Conservation (phyloP, 2,329 filamentous ascomycete species). For the Fusarium albidum region DNA sequence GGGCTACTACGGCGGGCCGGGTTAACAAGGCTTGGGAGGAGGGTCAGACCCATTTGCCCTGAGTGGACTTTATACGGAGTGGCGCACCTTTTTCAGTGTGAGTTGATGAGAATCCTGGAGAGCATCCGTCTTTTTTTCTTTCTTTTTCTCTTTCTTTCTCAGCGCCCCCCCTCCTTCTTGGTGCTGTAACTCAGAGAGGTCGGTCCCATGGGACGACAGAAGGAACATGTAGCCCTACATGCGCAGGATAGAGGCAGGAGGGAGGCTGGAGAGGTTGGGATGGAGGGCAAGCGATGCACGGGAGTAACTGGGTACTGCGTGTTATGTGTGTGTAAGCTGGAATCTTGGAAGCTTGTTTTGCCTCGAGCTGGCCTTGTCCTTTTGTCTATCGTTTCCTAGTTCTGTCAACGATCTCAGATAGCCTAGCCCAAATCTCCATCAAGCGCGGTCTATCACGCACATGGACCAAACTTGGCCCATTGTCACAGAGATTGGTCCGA, state of each 20-base stretch:
- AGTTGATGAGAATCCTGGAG: constrained; percentile 13
- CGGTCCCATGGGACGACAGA: constrained; percentile 9
- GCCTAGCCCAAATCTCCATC: constrained; percentile 13
- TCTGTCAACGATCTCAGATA: constrained; percentile 27
- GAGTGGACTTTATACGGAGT: constrained; percentile 18
- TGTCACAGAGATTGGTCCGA: constrained; percentile 9
- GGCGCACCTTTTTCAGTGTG: constrained; percentile 7
- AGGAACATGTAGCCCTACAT: constrained; percentile 24
- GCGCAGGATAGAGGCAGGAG: constrained; percentile 2
- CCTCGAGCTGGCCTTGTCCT: constrained; percentile 11
- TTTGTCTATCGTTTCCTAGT: constrained; percentile 30
- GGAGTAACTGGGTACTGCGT: too few relatives aligned
- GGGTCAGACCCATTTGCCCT: constrained; percentile 14
- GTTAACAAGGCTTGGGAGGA: constrained; percentile 8
- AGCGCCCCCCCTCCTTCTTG: neutral
- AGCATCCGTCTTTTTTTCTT: neutral
- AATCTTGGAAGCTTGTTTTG: constrained; percentile 19
- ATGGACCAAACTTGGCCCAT: constrained; percentile 17
- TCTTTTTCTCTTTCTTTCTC: neutral
- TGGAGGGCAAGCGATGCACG: neutral
- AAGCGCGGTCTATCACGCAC: constrained; percentile 4
- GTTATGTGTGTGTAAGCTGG: constrained; percentile 11
- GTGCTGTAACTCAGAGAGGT: neutral
- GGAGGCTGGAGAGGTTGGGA: neutral
- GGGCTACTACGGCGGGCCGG: constrained; percentile 20